Conservation (phyloP, 2,329 filamentous ascomycete species). For the Aspergillus calidoustus region DNA sequence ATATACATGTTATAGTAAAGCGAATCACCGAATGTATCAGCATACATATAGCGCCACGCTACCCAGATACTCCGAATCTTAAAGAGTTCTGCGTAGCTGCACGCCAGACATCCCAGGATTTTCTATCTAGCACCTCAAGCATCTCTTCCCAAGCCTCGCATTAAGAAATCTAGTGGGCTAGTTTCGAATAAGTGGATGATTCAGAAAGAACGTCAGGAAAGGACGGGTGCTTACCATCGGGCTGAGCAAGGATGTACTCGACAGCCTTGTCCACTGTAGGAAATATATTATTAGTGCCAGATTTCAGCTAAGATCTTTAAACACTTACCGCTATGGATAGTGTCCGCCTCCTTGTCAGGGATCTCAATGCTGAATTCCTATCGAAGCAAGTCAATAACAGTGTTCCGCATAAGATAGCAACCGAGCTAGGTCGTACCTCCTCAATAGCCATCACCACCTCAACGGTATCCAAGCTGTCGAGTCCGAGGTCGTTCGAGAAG, state of each 20-base stretch:
- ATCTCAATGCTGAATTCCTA: conserved; percentile 92
- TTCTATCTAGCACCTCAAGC: conserved; percentile 40
- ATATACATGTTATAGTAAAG: conserved; percentile 49
- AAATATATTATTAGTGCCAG: conserved; percentile 25
- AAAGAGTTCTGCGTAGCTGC: conserved; percentile 30
- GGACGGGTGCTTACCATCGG: conserved; percentile 71
- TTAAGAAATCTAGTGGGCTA: conserved; percentile 45
- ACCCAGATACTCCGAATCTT: conserved; percentile 37
- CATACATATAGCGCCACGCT: conserved; percentile 39
- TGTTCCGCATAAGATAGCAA: conserved; percentile 14
- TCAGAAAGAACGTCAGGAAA: not conserved
- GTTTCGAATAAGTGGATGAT: conserved; percentile 24
- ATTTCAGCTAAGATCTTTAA: not conserved
- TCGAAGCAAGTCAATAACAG: conserved; percentile 24
- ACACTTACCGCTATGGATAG: conserved; percentile 85
- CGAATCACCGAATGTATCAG: conserved; percentile 43
- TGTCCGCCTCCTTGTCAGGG: conserved; percentile 94
- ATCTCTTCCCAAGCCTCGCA: conserved; percentile 31
- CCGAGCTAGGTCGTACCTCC: conserved; percentile 66
- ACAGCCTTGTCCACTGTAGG: conserved; percentile 85
- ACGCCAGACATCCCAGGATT: conserved; percentile 37
- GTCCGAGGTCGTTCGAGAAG: conserved; percentile 95
- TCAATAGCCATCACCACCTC: conserved; percentile 99
- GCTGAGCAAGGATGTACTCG: conserved; percentile 90
- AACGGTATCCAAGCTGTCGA: conserved; percentile 97